These are phyloP conservation scores for Cenococcum geophilum DNA, from an alignment of 495 filamentous ascomycete genomes.

Conservation along the genomic window DNA sequence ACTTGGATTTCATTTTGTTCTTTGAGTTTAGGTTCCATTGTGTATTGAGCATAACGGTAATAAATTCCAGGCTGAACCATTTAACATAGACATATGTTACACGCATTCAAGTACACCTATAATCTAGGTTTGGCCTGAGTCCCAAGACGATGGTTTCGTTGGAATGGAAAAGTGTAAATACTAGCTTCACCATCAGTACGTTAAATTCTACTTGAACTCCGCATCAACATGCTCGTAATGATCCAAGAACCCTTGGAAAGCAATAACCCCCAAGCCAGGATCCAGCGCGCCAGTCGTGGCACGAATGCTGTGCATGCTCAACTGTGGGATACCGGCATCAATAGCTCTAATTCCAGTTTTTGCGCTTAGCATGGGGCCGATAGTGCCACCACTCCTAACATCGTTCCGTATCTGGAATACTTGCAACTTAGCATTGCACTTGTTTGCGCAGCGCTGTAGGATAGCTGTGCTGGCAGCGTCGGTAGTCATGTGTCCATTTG, in stretches of 20 bases:
- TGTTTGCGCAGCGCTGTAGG: conserved; percentile 65
- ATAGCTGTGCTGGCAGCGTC: conserved; percentile 75
- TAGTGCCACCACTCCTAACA: conserved; percentile 77
- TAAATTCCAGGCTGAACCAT: too few species aligned
- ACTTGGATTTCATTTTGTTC: too few species aligned
- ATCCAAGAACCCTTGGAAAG: conserved; percentile 88
- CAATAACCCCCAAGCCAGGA: conserved; percentile 78
- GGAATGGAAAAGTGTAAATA: too few species aligned
- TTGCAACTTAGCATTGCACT: conserved; percentile 63
- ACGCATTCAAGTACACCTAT: too few species aligned
- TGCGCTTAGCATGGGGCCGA: conserved; percentile 84
- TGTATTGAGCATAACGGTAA: too few species aligned
- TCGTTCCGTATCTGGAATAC: conserved; percentile 96
- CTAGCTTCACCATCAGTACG: too few species aligned
- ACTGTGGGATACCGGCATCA: conserved; percentile 85
- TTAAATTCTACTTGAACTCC: conserved; percentile 54
- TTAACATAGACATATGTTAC: too few species aligned
- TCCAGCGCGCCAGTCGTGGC: conserved; percentile 84
- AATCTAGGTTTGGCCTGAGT: too few species aligned
- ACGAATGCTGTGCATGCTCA: conserved; percentile 91
- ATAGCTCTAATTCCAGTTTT: conserved; percentile 78
- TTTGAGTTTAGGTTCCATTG: too few species aligned
- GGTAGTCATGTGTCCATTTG: conserved; percentile 88
- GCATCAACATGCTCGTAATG: conserved; percentile 79
- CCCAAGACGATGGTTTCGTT: too few species aligned